phyloP scores from a whole-genome alignment of 2,329 filamentous ascomycete genomes.

The Periconia macrospinosa region DNA sequence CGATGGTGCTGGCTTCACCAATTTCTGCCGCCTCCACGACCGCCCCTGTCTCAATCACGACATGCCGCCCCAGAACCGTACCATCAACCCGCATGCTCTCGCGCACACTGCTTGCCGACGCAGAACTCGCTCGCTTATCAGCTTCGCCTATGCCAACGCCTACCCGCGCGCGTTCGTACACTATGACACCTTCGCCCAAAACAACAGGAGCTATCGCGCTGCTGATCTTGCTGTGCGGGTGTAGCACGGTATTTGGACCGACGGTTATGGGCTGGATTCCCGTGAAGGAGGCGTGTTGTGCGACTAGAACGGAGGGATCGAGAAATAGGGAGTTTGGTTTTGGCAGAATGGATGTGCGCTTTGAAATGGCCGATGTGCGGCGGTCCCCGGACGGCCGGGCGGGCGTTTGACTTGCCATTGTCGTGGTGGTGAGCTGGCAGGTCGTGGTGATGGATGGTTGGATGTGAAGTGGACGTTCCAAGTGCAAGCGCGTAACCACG shows the following conservation, averaged over 20 bases:
- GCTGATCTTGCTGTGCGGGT: conserved; percentile 69
- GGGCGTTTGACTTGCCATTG: conserved; percentile 25
- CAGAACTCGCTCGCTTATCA: conserved; percentile 13
- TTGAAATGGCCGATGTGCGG: conserved; percentile 35
- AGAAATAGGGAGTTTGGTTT: conserved; percentile 44
- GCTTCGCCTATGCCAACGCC: conserved; percentile 34
- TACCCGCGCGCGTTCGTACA: conserved; percentile 66
- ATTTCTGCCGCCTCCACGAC: conserved; percentile 42
- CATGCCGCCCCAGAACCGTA: conserved; percentile 45
- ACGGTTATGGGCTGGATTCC: conserved; percentile 80
- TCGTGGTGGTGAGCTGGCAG: neutral
- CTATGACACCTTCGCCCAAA: conserved; percentile 63
- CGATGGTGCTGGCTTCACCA: conserved; percentile 40
- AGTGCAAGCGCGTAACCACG: neutral
- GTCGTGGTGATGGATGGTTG: neutral
- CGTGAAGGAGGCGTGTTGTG: conserved; percentile 53
- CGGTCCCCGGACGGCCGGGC: conserved; percentile 22
- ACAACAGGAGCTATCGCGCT: conserved; percentile 47
- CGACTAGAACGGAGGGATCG: conserved; percentile 52
- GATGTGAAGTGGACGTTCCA: neutral
- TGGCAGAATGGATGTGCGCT: conserved; percentile 40
- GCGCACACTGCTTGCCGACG: conserved; percentile 3
- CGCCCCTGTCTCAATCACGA: conserved; percentile 49
- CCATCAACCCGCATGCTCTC: conserved; percentile 26
- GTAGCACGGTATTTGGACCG: conserved; percentile 76